Evolutionary conservation across 345 rosid genomes (phyloP).

Genomic region (Eucalyptus rudis): DNA sequence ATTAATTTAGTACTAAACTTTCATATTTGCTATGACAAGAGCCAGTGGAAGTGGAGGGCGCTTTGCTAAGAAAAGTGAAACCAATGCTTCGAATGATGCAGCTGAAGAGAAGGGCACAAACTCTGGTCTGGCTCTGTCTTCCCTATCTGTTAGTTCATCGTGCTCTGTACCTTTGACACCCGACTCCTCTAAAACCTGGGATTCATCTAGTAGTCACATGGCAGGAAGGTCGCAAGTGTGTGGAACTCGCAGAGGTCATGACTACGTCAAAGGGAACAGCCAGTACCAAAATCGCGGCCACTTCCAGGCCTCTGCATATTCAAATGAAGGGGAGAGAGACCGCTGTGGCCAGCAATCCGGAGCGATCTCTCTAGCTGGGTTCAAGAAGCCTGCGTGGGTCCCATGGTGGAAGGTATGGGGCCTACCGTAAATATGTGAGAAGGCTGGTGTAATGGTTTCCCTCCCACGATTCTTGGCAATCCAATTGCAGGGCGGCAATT

Average conservation of each 20-base stretch:
- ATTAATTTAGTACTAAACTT: too few species aligned
- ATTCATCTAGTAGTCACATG: conserved; percentile 19
- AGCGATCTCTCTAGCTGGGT: conserved; percentile 43
- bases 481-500: conserved; percentile 50
- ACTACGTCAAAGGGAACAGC: conserved; percentile 7
- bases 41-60: conserved; percentile 85
- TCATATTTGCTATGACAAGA: conserved; percentile 49
- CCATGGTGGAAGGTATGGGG: conserved; percentile 14
- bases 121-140: conserved; percentile 27
- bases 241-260: background rate
- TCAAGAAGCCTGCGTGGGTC: conserved; percentile 41
- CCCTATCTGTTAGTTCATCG: conserved; percentile 42
- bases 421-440: background rate
- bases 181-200: conserved; percentile 44
- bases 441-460: background rate
- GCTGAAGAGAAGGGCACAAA: conserved; percentile 17
- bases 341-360: conserved; percentile 38
- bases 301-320: conserved; percentile 19
- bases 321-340: conserved; percentile 30
- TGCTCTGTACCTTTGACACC: conserved; percentile 49
- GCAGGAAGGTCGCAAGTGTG: conserved; percentile 2
- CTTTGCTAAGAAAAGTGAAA: conserved; percentile 59
- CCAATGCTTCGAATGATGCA: conserved; percentile 16
- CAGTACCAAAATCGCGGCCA: conserved; percentile 22
- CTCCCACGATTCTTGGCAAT: conserved; percentile 20